Conservation (phyloP, 2,329 filamentous ascomycete genomes). For the Aspergillus uvarum region DNA sequence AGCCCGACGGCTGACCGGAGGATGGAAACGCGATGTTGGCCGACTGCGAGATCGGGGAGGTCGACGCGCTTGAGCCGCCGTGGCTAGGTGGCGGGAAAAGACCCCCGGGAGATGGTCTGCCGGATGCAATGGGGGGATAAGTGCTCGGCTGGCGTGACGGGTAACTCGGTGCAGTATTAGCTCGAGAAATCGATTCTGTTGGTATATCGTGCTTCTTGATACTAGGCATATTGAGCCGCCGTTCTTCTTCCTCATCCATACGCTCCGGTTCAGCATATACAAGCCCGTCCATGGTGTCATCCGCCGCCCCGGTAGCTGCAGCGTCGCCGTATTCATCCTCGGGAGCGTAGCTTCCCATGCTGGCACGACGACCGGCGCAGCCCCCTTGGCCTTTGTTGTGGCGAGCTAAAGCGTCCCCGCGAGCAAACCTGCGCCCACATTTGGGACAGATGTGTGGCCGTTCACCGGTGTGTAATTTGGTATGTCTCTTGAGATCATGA, state of each 20-base stretch:
- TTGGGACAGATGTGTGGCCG: slow-evolving; percentile 92
- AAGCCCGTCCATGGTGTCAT: slow-evolving; percentile 64
- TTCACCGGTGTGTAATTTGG: slow-evolving; percentile 94
- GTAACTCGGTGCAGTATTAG: slow-evolving; percentile 44
- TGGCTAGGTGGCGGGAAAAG: slow-evolving; percentile 63
- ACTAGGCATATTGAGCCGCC: slow-evolving; percentile 60
- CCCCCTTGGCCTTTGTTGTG: slow-evolving; percentile 96
- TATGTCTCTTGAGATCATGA: slow-evolving; percentile 93
- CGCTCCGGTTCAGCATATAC: slow-evolving; percentile 56
- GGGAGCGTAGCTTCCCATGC: slow-evolving; percentile 76
- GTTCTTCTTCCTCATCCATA: slow-evolving; percentile 52
- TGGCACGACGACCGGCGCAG: slow-evolving; percentile 86
- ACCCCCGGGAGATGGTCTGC: slow-evolving; percentile 52
- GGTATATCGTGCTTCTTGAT: slow-evolving; percentile 69
- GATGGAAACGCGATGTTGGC: slow-evolving; percentile 42
- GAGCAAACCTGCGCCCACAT: slow-evolving; percentile 90
- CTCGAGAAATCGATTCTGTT: slow-evolving; percentile 51
- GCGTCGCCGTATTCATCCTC: slow-evolving; percentile 66
- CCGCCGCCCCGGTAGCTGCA: slow-evolving; percentile 46
- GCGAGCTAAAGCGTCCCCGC: slow-evolving; percentile 88
- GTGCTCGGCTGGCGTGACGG: slow-evolving; percentile 70
- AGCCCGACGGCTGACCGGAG: slow-evolving; percentile 42
- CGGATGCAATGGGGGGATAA: slow-evolving; percentile 69
- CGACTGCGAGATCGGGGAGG: slow-evolving; percentile 52
- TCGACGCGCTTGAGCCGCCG: slow-evolving; percentile 55